Base-by-base conservation (phyloP, 2,329 filamentous ascomycete genomes). In the Zarea fungicola region DNA sequence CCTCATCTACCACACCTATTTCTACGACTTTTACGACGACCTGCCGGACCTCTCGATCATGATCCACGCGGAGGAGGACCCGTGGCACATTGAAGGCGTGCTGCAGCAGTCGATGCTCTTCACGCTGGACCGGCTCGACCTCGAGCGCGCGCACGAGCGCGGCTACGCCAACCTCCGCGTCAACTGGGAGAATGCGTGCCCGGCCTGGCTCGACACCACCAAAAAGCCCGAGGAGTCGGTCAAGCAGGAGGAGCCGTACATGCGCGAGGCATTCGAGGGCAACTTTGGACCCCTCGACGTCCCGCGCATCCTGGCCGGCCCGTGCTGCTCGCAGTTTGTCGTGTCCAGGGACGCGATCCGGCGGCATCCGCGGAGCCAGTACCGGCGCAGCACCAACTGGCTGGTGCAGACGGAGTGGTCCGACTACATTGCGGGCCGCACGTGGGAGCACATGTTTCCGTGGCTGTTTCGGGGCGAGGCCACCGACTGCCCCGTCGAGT, bases 1-100 rank as follows among this genome's bases (percentile, higher is more conserved):
- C 28, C 76, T 80, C 65, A 73, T 80, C 7, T 84, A 84, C 59
- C 69, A 83, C 31, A 77, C 72, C 32, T 83, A 80, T 62, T 73
- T 84, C 56, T 74, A 81, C 56, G 78, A 82, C 59, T 73, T 77
- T 60, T 84, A 85, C 64, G 71, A 83, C 53, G 57, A 68, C 4
- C 70, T 85, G 4, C 73, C 78, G 3, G 78, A 81, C 47, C 70
- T 83, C 52, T 69, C 70, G 26, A 74, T 84, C 54, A 82, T 85
- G 64, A 75, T 81, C 62, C 81, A 85, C 58, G 72, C 77, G 18
- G 76, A 84, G 54, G 75, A 80, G 43, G 52, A 51, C 2, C 53
- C 64, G 3, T 69, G 65, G 66, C 66, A 69, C 50, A 55, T 61
- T 22, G 66, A 69, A n/a, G 51, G 49, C 7, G 53, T 61, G 19